phyloP scores from a whole-genome alignment of 257 asterid species.

The Fraxinus quadrangulata region DNA sequence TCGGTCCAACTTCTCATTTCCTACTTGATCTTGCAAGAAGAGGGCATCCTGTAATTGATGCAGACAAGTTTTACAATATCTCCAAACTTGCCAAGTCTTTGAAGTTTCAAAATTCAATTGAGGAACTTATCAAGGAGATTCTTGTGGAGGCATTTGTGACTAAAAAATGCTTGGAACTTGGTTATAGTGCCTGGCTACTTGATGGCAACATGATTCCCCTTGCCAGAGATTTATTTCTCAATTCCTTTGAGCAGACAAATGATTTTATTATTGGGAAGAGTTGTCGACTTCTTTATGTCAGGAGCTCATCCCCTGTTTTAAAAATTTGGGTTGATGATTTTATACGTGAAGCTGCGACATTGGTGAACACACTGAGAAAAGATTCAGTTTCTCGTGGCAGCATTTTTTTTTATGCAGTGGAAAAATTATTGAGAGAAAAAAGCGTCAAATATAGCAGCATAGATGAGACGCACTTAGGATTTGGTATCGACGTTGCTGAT shows the following conservation, averaged over 20 bases:
- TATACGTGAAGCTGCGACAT: slow-evolving; percentile 37
- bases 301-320: slow-evolving; percentile 55
- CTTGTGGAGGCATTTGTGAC: slow-evolving; percentile 53
- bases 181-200: slow-evolving; percentile 57
- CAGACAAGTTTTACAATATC: slow-evolving; percentile 43
- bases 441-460: slow-evolving; percentile 34
- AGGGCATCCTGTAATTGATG: slow-evolving; percentile 77
- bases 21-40: slow-evolving; percentile 81
- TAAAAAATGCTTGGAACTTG: slow-evolving; percentile 64
- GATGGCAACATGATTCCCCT: slow-evolving; percentile 68
- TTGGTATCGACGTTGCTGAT: slow-evolving; percentile 35
- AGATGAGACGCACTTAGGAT: slow-evolving; percentile 55
- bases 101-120: slow-evolving; percentile 46
- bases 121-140: slow-evolving; percentile 52
- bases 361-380: slow-evolving; percentile 36
- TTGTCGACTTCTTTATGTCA: slow-evolving; percentile 43
- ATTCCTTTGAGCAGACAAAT: slow-evolving; percentile 43
- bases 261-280: slow-evolving; percentile 58
- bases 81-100: slow-evolving; percentile 40
- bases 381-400: slow-evolving; percentile 37
- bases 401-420: slow-evolving; percentile 44
- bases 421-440: slow-evolving; percentile 53
- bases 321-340: slow-evolving; percentile 58
- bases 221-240: slow-evolving; percentile 40
- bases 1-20: slow-evolving; percentile 59